Evolutionary conservation across 2,329 filamentous ascomycete genomes (phyloP), one percentile per base, ranked within the genome.

Genomic region (Botrytis aclada): DNA sequence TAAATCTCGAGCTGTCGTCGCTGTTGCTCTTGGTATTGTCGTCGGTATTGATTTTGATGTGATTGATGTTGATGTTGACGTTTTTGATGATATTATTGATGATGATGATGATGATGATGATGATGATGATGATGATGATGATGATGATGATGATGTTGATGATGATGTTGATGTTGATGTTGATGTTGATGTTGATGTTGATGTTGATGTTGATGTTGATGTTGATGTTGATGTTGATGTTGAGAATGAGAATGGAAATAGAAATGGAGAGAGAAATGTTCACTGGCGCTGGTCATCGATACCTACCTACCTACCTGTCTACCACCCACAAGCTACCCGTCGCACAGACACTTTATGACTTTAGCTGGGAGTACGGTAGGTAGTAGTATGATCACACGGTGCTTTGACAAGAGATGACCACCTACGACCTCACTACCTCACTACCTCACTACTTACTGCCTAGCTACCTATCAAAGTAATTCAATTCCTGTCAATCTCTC

Each of bases 121-220:
- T 47, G 43, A 2, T 39, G 6, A 39, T 39, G 37, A 1, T 39
- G 37, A 39, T 39, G 37, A n/a, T n/a, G 47, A n/a, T n/a, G 1
- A 2, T 51, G 47, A 51, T n/a, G 10, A 14, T 51, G 47, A 51
- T 51, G 47, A 14, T 25, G 10, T 14, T 51, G 25, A n/a, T 14
- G 25, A 14, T 51, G 47, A n/a, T n/a, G 47, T 1, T 14, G 47
- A n/a, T 51, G 4, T 14, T 51, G 25, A 51, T 51, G 45, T 5
- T 51, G 45, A n/a, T 51, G 47, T 1, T 51, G 47, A 2, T n/a
- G 9, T 0, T 51, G 22, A 0, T 51, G 12, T 6, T 51, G 47
- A 14, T n/a, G 12, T 0, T 51, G 25, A 2, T n/a, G 47, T 0
- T 54, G 14, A 1, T n/a, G n/a, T 4, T 56, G n/a, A 4, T 29